Evolutionary conservation across 306 rosid species (phyloP), one percentile per base, ranked within the genome.

Genomic region (Begonia loranthoides): DNA sequence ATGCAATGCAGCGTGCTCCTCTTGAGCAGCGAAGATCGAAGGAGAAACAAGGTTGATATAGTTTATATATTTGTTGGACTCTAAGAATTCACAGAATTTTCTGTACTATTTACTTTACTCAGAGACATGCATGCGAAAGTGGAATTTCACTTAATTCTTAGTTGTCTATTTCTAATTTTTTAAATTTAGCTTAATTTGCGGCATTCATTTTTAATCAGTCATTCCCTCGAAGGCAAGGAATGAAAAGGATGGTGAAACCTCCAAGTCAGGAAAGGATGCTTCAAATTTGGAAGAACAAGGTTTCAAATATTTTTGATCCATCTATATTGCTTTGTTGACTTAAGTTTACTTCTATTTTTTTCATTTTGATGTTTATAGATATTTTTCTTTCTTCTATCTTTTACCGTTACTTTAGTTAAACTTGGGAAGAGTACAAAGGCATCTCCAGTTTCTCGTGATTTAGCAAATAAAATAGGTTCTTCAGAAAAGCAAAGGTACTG

Each of bases 1-100:
- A 73, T 60, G 99, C 99, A 52, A 74, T 57, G 74, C 94, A 84
- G 48, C 95, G 95, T 57, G 85, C 95, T 50, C 33, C 92, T 17
- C 85, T 76, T 51, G 87, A 82, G 59, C 77, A 66, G 40, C 66
- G 97, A 14, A 56, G 72, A 22, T 71, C 82, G 34, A 90, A 86
- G 75, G 73, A 65, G 64, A 63, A 52, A 66, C 76, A 72, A 86
- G 99, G 95, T 90, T 70, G 49, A 56, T 49, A 21, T 54, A 44
- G 46, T 62, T 57, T 55, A 16, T 10, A 52, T 63, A 15, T 59
- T 51, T 41, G 47, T 55, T 58, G 60, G 56, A 55, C 47, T 17
- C 59, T 44, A 12, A 34, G 52, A 55, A 28, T 45, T 39, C 13
- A 40, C 19, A 13, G 41, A 49, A 9, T 43, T 15, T 67, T 56